Base-by-base conservation (phyloP, 257 asterid genomes). In the Euphrasia confusa region DNA sequence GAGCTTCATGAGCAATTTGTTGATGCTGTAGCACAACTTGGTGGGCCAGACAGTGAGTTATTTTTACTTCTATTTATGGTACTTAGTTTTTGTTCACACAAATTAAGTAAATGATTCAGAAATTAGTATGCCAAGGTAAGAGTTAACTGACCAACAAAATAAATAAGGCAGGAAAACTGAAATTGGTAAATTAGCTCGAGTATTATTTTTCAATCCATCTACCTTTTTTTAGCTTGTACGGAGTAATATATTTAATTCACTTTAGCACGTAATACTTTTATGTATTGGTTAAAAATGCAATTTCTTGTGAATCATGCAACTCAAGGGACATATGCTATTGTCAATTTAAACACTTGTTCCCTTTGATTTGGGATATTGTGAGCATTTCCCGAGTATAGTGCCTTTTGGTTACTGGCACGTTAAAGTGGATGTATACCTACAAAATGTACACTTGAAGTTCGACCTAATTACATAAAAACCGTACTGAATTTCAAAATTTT, bases 21-120 rank as follows among this genome's bases (percentile, higher is more conserved):
- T 72, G 96, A 87, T 73, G 90, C 97, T 44, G 97, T 90, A 28
- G 95, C 90, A 5, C 96, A 90, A 56, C 97, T 90, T 69, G 97
- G 97, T 73, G 97, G 97, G 28, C 97, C 97, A 28, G 96, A 87
- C 53, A 75, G 97, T 90, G 71, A 87, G 96, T 79, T 61, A 32
- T 54, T 65, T 45, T 45, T 37, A 42, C 57, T 75, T 63, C 59
- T 55, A 40, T 74, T 64, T 65, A 7, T 12, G 69, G 27, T 40
- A 58, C 37, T 37, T 21, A 45, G 18, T 39, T 70, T 26, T 17
- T 54, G 37, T 30, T 26, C 4, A 15, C 3, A 14, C 18, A 28
- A 12, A 52, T 18, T 54, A 8, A 11, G 42, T 32, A 55, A 45
- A 17, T 7, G 9, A 37, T 28, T 11, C 33, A 32, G 54, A 47